Evolutionary conservation across 1,284 basidiomycete genomes (phyloP), one percentile per base, ranked within the genome.

Genomic region (Rhodotorula sp.): DNA sequence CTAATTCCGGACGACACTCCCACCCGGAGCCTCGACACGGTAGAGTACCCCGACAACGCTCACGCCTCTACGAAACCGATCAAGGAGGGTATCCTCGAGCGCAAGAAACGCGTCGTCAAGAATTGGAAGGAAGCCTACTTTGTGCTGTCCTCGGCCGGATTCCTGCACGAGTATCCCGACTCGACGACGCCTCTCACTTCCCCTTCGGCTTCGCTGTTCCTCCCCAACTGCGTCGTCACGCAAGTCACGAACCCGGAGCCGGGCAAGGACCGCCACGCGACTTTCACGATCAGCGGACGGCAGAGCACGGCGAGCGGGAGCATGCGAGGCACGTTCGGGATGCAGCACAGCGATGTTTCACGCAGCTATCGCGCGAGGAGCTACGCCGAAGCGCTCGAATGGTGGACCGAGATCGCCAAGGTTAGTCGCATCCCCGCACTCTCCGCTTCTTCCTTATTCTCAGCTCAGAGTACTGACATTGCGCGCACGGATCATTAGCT

Each of bases 111-210:
- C 20, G 67, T 74, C 63, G 15, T 68, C 21, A 62, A 64, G 60
- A 69, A 26, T 5, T 76, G 73, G 73, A 70, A 71, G 52, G 52
- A 71, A 60, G 65, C 68, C 14, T 73, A 62, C 61, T 76, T 67
- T 59, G 66, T 76, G 57, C 67, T 76, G 26, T 68, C 70, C 0
- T 61, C 72, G 14, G 57, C 70, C 8, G 75, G 75, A n/a, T 63
- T 68, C 61, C 62, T 76, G 20, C 70, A 72, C 54, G 59, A 65
- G 21, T 76, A 74, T 64, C 58, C 54, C 39, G 46, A 58, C 46
- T 39, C 68, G 10, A 20, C 34, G 3, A 34, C 62, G 0, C 65
- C 71, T 0, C 62, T 64, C 58, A 10, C 51, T 29, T 12, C 58
- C 23, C 71, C 71, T 2, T 49, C 56, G 34, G 10, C 59, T 46